Percentiles rank a stretch among this genome's conserved stretches.
These are phyloP conservation scores for Hydnum rufescens DNA, from an alignment of 768 basidiomycete species.

Conservation along the genomic window DNA sequence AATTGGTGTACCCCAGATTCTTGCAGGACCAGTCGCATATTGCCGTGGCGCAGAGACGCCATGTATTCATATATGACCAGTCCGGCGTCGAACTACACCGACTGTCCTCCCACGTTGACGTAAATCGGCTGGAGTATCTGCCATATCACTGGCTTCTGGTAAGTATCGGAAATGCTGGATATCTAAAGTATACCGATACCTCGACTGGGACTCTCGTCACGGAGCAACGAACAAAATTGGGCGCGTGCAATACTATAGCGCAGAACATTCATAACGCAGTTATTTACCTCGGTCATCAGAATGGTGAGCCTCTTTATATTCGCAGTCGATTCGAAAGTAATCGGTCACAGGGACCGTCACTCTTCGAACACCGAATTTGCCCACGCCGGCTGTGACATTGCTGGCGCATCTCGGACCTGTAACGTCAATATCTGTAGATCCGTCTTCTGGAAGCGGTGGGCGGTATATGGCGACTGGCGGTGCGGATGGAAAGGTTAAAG, in stretches of 20 bases:
- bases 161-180: slow-evolving; percentile 70
- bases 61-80: slow-evolving; percentile 88
- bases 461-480: slow-evolving; percentile 84
- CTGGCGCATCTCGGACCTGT: slow-evolving; percentile 84
- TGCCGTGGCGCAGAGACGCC: slow-evolving; percentile 91
- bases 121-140: slow-evolving; percentile 75
- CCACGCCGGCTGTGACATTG: slow-evolving; percentile 78
- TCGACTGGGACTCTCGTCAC: slow-evolving; percentile 76
- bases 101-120: slow-evolving; percentile 69
- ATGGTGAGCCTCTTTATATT: slow-evolving; percentile 27
- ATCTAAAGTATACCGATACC: slow-evolving; percentile 91
- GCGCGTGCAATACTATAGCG: slow-evolving; percentile 64
- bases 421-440: slow-evolving; percentile 60
- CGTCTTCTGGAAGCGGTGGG: slow-evolving; percentile 45
- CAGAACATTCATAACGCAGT: slow-evolving; percentile 90
- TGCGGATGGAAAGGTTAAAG: slow-evolving; percentile 70
- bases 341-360: slow-evolving; percentile 38
- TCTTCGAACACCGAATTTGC: slow-evolving; percentile 88
- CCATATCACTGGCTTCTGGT: slow-evolving; percentile 92
- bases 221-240: slow-evolving; percentile 79
- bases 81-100: slow-evolving; percentile 85
- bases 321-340: not conserved
- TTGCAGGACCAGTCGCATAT: slow-evolving; percentile 84
- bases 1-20: slow-evolving; percentile 30
- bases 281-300: slow-evolving; percentile 84